A percentile compares a stretch with the other conserved stretches of the same genome.
Evolutionary conservation across 257 asterid genomes (phyloP).

Genomic region (Plantago elongata): DNA sequence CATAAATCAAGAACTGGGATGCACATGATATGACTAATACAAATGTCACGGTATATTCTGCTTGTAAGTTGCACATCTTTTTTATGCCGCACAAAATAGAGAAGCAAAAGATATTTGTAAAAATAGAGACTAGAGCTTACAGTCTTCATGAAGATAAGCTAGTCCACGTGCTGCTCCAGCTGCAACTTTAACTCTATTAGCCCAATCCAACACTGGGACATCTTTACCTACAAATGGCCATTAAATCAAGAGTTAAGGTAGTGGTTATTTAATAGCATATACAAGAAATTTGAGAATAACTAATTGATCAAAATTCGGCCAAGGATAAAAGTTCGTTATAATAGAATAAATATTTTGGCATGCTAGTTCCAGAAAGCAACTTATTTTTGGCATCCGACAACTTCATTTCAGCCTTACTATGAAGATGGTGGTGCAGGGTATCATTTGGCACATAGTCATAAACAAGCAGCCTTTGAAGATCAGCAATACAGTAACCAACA

Average conservation of each 20-base stretch:
- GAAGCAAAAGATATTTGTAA: neutral
- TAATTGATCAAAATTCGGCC: neutral
- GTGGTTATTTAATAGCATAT: neutral
- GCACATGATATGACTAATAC: neutral
- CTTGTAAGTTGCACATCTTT: neutral
- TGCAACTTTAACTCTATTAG: slow-evolving; percentile 79
- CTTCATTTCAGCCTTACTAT: slow-evolving; percentile 42
- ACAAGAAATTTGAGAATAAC: neutral
- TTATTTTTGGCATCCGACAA: slow-evolving; percentile 17
- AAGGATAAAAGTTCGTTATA: neutral
- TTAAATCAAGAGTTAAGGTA: neutral
- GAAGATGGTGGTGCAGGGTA: slow-evolving; percentile 78
- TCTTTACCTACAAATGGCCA: slow-evolving; percentile 13
- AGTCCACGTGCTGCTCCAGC: slow-evolving; percentile 92
- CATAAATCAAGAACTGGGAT: neutral
- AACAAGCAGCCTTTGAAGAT: slow-evolving; percentile 72
- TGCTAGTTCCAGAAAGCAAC: slow-evolving; percentile 2
- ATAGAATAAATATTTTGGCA: slow-evolving; percentile 17
- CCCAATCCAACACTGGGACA: slow-evolving; percentile 13
- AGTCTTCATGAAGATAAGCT: slow-evolving; percentile 89
- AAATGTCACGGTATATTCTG: neutral
- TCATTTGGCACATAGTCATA: slow-evolving; percentile 79
- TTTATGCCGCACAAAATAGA: slow-evolving; percentile 9
- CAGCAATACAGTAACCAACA: slow-evolving; percentile 83
- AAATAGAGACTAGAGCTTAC: slow-evolving; percentile 36